Conservation (phyloP, 2,329 filamentous ascomycete genomes). For the Sclerotinia minor region DNA sequence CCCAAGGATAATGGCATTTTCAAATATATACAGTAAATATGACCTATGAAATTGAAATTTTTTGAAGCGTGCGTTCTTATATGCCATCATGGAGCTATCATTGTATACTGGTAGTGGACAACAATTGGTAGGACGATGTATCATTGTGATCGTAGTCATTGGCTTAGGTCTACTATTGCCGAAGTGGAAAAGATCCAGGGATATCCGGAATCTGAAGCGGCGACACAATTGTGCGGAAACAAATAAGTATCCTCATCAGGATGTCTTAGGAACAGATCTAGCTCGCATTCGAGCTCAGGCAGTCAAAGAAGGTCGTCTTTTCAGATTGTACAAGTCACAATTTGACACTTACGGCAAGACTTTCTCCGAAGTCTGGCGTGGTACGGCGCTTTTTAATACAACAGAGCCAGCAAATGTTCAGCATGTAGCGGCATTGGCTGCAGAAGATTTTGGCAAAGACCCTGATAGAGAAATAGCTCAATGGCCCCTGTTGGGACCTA, state of each 20-base stretch:
- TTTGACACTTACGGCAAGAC: conserved; percentile 20
- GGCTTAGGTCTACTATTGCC: not conserved
- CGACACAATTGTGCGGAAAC: conserved; percentile 7
- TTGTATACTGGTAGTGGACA: not conserved
- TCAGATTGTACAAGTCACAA: conserved; percentile 10
- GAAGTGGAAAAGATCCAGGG: conserved; percentile 13
- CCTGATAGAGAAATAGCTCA: conserved; percentile 46
- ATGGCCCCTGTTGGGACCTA: conserved; percentile 29
- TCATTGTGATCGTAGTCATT: not conserved
- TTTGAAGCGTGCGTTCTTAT: not conserved
- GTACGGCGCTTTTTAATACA: conserved; percentile 16
- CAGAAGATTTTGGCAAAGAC: conserved; percentile 44
- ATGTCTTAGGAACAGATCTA: conserved; percentile 9
- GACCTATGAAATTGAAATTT: not conserved
- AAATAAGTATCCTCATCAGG: conserved; percentile 1
- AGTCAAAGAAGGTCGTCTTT: conserved; percentile 4
- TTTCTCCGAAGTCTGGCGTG: conserved; percentile 12
- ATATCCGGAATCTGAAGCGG: conserved; percentile 5
- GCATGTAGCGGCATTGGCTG: conserved; percentile 6
- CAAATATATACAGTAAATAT: not conserved
- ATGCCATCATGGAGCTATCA: not conserved
- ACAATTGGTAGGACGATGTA: not conserved
- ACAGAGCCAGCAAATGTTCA: conserved; percentile 13
- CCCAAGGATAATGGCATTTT: not conserved
- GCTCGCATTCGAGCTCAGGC: not conserved